Evolutionary conservation across 345 rosid genomes (phyloP).

Genomic region (Reutealis trisperma): DNA sequence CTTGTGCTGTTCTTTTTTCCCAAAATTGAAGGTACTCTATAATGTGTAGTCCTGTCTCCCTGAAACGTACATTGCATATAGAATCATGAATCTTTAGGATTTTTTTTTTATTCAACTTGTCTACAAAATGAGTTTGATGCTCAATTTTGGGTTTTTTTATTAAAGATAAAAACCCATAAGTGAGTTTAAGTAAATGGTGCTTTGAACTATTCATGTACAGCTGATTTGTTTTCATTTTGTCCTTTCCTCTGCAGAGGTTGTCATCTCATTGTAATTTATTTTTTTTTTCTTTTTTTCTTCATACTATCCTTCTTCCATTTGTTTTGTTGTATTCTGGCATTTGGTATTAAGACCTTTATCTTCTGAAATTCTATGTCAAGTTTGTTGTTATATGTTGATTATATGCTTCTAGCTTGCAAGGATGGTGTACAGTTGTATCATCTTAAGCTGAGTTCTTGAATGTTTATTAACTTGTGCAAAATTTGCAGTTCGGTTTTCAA

Average conservation of each 20-base stretch:
- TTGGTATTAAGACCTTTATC: neutral
- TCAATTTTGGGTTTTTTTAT: neutral
- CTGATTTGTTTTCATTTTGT: neutral
- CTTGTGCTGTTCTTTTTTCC: no score
- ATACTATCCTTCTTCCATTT: neutral
- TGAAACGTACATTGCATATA: neutral
- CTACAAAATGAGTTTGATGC: neutral
- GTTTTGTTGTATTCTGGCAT: neutral
- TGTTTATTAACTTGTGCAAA: constrained; percentile 24
- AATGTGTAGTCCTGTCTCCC: neutral
- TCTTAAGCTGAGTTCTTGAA: constrained; percentile 14
- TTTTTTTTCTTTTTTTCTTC: neutral
- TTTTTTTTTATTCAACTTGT: neutral
- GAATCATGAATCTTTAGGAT: neutral
- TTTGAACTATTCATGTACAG: neutral
- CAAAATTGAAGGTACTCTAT: neutral
- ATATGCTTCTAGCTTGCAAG: neutral
- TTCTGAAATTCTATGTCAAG: neutral
- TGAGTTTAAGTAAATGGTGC: neutral
- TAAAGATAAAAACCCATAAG: neutral
- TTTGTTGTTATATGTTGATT: neutral
- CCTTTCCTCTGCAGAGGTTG: neutral
- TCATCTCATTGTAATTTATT: neutral
- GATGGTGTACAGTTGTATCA: constrained; percentile 4
- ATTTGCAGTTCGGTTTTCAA: constrained; percentile 56